phyloP scores from a whole-genome alignment of 306 rosid species.

The Glycyrrhiza uralensis region DNA sequence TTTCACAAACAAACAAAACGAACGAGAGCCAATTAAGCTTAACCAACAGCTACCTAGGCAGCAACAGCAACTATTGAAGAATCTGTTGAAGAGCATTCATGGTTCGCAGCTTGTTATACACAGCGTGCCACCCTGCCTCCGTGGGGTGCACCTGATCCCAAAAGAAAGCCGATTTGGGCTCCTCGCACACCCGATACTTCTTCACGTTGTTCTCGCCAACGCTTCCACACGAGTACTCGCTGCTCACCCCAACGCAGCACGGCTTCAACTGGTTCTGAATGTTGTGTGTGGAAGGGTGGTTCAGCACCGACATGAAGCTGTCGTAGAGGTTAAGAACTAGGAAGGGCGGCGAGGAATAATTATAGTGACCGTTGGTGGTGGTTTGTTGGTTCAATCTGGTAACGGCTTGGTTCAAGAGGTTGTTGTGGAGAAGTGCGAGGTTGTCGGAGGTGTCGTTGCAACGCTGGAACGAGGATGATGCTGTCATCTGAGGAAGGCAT shows the following conservation, averaged over 20 bases:
- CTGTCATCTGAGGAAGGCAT: constrained; percentile 62
- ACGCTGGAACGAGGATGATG: constrained; percentile 31
- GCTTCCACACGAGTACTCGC: constrained; percentile 54
- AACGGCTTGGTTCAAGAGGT: constrained; percentile 53
- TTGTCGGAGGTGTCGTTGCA: constrained; percentile 52
- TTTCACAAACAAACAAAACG: neutral
- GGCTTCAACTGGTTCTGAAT: constrained; percentile 60
- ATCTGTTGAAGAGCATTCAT: constrained; percentile 29
- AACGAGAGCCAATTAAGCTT: neutral
- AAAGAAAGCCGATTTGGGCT: constrained; percentile 68
- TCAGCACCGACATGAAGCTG: constrained; percentile 62
- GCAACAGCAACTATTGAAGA: neutral
- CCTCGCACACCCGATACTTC: constrained; percentile 58
- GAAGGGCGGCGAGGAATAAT: constrained; percentile 11
- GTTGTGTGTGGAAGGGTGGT: constrained; percentile 29
- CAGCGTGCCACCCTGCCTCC: constrained; percentile 79
- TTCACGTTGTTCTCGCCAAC: constrained; percentile 44
- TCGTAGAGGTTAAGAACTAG: constrained; percentile 52
- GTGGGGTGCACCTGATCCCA: constrained; percentile 88
- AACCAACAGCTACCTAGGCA: neutral
- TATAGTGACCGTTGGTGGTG: too few relatives aligned
- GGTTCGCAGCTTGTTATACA: constrained; percentile 37
- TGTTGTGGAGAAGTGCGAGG: constrained; percentile 58
- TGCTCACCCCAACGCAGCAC: constrained; percentile 66
- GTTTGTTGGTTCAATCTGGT: constrained; percentile 45